phyloP scores from a whole-genome alignment of 2,329 filamentous ascomycete species.

The Pezicula carpinea region DNA sequence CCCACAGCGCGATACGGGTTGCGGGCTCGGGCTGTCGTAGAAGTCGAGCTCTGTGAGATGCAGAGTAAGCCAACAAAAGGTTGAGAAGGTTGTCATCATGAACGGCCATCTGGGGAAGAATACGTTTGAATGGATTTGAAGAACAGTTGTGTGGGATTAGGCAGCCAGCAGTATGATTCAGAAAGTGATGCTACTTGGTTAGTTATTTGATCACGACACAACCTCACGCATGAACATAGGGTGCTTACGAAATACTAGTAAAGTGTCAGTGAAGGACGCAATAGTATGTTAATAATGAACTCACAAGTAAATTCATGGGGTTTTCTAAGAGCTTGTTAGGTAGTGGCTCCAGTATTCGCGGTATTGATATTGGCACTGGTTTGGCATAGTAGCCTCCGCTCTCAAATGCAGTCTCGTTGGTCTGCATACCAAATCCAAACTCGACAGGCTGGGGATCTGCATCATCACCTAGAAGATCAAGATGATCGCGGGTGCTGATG shows the following conservation, averaged over 20 bases:
- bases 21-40: slow-evolving; percentile 69
- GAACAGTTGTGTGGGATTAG: slow-evolving; percentile 45
- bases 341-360: slow-evolving; percentile 42
- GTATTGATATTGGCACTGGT: slow-evolving; percentile 58
- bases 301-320: slow-evolving; percentile 68
- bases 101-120: slow-evolving; percentile 58
- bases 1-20: slow-evolving; percentile 75
- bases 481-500: slow-evolving; percentile 18
- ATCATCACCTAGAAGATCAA: slow-evolving; percentile 28
- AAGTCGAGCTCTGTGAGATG: slow-evolving; percentile 74
- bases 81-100: slow-evolving; percentile 68
- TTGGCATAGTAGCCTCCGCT: slow-evolving; percentile 65
- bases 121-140: slow-evolving; percentile 48
- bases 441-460: slow-evolving; percentile 34
- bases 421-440: slow-evolving; percentile 43
- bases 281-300: background rate
- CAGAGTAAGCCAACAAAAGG: slow-evolving; percentile 75
- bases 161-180: slow-evolving; percentile 73
- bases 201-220: slow-evolving; percentile 8
- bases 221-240: background rate
- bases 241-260: slow-evolving; percentile 43
- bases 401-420: slow-evolving; percentile 48
- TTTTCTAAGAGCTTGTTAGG: slow-evolving; percentile 57
- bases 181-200: slow-evolving; percentile 48
- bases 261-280: background rate